A percentile compares a stretch with the other conserved stretches of the same genome.
Conservation (phyloP, 2,329 filamentous ascomycete species). For the Alternaria hordeiaustralica region DNA sequence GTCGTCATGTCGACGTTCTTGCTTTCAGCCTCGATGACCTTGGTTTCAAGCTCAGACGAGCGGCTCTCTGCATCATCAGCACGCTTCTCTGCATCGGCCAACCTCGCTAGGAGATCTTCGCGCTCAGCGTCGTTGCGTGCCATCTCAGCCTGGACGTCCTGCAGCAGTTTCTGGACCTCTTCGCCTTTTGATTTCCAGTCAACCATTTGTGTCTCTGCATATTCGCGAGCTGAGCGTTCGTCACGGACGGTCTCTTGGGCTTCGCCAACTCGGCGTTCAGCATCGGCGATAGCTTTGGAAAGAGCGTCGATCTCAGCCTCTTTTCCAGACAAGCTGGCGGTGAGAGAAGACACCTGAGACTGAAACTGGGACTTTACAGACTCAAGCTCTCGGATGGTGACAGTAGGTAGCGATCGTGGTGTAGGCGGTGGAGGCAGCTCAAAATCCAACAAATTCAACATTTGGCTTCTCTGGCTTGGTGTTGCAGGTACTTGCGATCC, state of each 20-base stretch:
- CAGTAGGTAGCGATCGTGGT: conserved; percentile 85
- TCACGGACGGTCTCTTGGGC: conserved; percentile 84
- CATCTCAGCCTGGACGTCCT: conserved; percentile 82
- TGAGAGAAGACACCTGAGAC: conserved; percentile 93
- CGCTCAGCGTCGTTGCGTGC: conserved; percentile 78
- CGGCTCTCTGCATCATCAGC: conserved; percentile 77
- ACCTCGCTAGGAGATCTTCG: conserved; percentile 75
- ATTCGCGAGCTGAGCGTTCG: conserved; percentile 72
- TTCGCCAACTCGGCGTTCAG: conserved; percentile 89
- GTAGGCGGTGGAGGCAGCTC: conserved; percentile 94
- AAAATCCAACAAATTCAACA: conserved; percentile 69
- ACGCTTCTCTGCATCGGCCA: conserved; percentile 76
- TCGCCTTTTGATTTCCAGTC: conserved; percentile 84
- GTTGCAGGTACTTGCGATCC: conserved; percentile 36
- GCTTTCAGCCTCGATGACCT: conserved; percentile 61
- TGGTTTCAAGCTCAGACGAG: conserved; percentile 70
- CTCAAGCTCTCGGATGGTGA: conserved; percentile 91
- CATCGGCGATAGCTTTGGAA: conserved; percentile 86
- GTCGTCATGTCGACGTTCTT: conserved; percentile 77
- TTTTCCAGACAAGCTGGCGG: conserved; percentile 87
- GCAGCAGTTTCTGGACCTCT: conserved; percentile 83
- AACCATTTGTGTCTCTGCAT: conserved; percentile 75
- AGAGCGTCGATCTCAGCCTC: conserved; percentile 89
- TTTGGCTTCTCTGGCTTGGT: conserved; percentile 40
- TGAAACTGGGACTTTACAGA: conserved; percentile 88